Evolutionary conservation across 2,329 filamentous ascomycete species (phyloP).

Genomic region (Uncinocarpus reesii): DNA sequence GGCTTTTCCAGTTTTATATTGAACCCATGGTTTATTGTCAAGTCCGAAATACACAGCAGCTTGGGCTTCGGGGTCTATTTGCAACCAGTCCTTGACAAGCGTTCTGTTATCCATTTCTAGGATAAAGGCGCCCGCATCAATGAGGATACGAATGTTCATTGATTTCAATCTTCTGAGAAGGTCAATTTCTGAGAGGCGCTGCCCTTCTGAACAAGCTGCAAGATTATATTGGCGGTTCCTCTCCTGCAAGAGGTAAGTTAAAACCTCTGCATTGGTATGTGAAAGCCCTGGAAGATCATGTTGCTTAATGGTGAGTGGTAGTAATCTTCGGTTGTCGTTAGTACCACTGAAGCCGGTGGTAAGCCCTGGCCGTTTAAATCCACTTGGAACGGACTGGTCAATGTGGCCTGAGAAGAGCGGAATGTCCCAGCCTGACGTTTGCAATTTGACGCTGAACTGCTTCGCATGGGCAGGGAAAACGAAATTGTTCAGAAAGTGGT

Average conservation of each 20-base stretch:
- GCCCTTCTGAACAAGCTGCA: conserved; percentile 23
- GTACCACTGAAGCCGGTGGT: conserved; percentile 65
- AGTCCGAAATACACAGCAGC: conserved; percentile 48
- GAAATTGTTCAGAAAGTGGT: conserved; percentile 53
- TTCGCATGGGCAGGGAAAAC: conserved; percentile 57
- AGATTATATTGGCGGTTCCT: conserved; percentile 43
- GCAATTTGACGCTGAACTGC: conserved; percentile 53
- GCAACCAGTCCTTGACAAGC: conserved; percentile 45
- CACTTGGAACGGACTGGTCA: neutral
- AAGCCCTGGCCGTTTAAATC: conserved; percentile 16
- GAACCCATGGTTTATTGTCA: conserved; percentile 37
- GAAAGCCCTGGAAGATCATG: conserved; percentile 46
- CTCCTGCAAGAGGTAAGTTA: conserved; percentile 46
- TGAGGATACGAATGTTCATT: conserved; percentile 43
- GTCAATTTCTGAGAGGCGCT: conserved; percentile 37
- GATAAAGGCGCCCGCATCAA: conserved; percentile 56
- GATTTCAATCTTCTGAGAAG: conserved; percentile 37
- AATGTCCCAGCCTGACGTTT: conserved; percentile 59
- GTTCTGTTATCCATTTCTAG: conserved; percentile 49
- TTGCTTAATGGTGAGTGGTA: conserved; percentile 54
- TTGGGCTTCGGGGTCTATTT: conserved; percentile 34
- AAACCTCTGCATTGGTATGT: conserved; percentile 55
- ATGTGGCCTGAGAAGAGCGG: conserved; percentile 36
- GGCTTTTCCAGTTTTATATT: conserved; percentile 31
- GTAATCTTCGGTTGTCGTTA: conserved; percentile 51